Percentiles rank a stretch among this genome's conserved stretches.
Evolutionary conservation across 768 basidiomycete genomes (phyloP).

Genomic region (Hygrocybe punicea): DNA sequence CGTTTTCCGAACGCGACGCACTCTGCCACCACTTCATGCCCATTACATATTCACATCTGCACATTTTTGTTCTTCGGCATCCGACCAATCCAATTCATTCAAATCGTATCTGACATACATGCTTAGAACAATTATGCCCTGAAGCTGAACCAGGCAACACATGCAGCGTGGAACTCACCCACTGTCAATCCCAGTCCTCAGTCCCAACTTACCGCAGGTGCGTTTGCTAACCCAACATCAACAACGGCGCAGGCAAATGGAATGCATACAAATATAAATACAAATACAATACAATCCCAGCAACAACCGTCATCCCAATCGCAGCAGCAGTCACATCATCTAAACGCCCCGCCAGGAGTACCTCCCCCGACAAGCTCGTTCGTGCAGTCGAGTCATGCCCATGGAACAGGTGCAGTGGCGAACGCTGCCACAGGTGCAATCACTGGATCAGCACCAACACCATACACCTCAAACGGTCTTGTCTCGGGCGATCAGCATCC

Average conservation of each 20-base stretch:
- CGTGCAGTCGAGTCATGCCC: slow-evolving; percentile 14
- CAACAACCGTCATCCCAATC: slow-evolving; percentile 24
- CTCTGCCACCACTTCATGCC: slow-evolving; percentile 9
- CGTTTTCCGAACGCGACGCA: slow-evolving; percentile 6
- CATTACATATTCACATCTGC: neutral
- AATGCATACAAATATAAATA: slow-evolving; percentile 29
- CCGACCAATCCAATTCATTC: neutral
- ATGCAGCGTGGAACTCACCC: slow-evolving; percentile 64
- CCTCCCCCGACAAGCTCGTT: slow-evolving; percentile 29
- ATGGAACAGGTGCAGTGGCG: slow-evolving; percentile 28
- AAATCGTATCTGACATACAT: neutral
- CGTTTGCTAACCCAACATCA: slow-evolving; percentile 22
- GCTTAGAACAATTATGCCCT: slow-evolving; percentile 55
- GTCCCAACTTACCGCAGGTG: slow-evolving; percentile 22
- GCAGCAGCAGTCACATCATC: slow-evolving; percentile 38
- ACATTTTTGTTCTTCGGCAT: neutral
- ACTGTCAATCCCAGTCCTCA: slow-evolving; percentile 46
- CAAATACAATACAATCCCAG: slow-evolving; percentile 18
- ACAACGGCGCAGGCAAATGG: slow-evolving; percentile 44
- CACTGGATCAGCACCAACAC: slow-evolving; percentile 25
- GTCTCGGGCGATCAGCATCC: slow-evolving; percentile 33
- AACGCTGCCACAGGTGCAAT: slow-evolving; percentile 18
- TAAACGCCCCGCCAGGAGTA: slow-evolving; percentile 51
- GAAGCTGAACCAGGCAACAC: slow-evolving; percentile 61
- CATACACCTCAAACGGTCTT: slow-evolving; percentile 38